These are phyloP conservation scores for Barnettozyma hawaiiensis DNA, from an alignment of 1,139 yeast genomes.

Conservation along the genomic window DNA sequence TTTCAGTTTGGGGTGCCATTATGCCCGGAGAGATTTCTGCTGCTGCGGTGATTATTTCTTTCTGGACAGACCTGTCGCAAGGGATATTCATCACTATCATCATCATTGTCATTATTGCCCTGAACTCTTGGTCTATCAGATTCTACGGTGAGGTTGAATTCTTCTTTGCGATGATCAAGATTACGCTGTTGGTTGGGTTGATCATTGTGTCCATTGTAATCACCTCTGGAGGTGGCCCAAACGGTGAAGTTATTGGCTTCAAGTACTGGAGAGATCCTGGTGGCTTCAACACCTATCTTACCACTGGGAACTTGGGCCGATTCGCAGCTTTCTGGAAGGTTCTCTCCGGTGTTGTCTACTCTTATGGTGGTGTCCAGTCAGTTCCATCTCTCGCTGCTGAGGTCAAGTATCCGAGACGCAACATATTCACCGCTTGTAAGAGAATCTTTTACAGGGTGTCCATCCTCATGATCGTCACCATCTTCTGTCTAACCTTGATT, in stretches of 20 bases:
- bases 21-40: constrained; percentile 73
- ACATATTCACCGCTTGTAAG: constrained; percentile 42
- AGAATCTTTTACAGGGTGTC: constrained; percentile 43
- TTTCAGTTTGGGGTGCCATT: constrained; percentile 52
- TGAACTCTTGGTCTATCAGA: constrained; percentile 43
- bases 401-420: constrained; percentile 42
- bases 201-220: constrained; percentile 44
- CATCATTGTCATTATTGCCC: constrained; percentile 34
- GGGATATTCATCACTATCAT: constrained; percentile 48
- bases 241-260: constrained; percentile 48
- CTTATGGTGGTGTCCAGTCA: constrained; percentile 44
- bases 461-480: constrained; percentile 38
- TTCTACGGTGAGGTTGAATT: constrained; percentile 49
- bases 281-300: constrained; percentile 45
- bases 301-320: constrained; percentile 45
- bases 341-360: constrained; percentile 35
- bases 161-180: constrained; percentile 42
- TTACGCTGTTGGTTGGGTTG: constrained; percentile 43
- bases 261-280: constrained; percentile 55
- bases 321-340: constrained; percentile 42
- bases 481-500: constrained; percentile 42
- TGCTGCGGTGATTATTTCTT: constrained; percentile 53
- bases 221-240: constrained; percentile 60
- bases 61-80: constrained; percentile 47
- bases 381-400: constrained; percentile 45